These are phyloP conservation scores for Gynostemma pentaphyllum DNA, from an alignment of 306 rosid species.

Conservation along the genomic window DNA sequence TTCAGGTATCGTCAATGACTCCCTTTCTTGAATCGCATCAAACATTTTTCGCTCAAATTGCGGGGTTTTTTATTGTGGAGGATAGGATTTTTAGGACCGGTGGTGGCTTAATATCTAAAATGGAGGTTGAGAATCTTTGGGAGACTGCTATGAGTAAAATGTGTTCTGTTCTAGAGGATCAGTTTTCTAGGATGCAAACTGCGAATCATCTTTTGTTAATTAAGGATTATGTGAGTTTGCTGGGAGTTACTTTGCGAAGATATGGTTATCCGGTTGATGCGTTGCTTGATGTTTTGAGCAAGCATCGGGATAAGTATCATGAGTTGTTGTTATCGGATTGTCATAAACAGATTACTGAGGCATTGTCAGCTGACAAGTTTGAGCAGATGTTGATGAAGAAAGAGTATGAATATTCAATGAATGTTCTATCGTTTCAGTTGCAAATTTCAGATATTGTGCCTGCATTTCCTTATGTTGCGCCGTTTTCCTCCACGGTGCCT, in stretches of 20 bases:
- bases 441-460: constrained; percentile 78
- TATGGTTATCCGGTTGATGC: constrained; percentile 90
- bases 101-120: constrained; percentile 76
- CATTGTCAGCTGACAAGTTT: constrained; percentile 74
- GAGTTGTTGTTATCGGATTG: constrained; percentile 85
- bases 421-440: constrained; percentile 90
- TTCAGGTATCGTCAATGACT: constrained; percentile 98
- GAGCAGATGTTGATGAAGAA: constrained; percentile 98
- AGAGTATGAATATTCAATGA: constrained; percentile 95
- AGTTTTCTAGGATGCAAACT: constrained; percentile 96
- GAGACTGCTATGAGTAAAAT: constrained; percentile 94
- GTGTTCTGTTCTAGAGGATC: constrained; percentile 99
- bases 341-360: constrained; percentile 82
- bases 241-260: constrained; percentile 82
- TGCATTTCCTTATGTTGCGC: constrained; percentile 87
- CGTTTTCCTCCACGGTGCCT: constrained; percentile 85
- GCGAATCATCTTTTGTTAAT: constrained; percentile 88
- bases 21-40: constrained; percentile 98
- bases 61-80: constrained; percentile 93
- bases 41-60: constrained; percentile 91
- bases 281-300: constrained; percentile 91
- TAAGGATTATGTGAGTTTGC: constrained; percentile 89
- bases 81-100: constrained; percentile 86
- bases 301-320: constrained; percentile 97
- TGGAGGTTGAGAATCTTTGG: constrained; percentile 97